Evolutionary conservation across 176 grass and related monocot genomes (phyloP), one percentile per base, ranked within the genome.

Genomic region (Cenchrus fungigraminus): DNA sequence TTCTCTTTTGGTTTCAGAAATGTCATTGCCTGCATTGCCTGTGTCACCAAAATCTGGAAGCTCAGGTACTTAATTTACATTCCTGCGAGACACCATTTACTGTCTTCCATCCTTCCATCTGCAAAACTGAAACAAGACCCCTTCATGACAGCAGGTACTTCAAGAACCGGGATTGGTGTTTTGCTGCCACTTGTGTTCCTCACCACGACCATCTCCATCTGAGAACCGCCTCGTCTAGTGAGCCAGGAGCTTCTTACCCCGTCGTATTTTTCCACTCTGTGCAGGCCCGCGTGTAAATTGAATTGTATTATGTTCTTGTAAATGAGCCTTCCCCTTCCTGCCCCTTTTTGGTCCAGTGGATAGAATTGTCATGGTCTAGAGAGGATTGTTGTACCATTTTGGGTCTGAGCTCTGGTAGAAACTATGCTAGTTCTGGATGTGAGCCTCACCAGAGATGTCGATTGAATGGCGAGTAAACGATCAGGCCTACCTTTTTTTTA

Each of bases 11-110:
- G 31, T 79, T 91, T 65, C 91, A 98, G 96, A 98, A 87, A 98
- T 98, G 96, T 95, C 96, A 14, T 94, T 98, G 86, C 96, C 96
- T 71, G 96, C 96, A 45, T 77, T 98, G 82, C 96, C 96, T 51
- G 88, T 95, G 70, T 68, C 80, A 0, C 87, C 89, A 12, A 86
- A 62, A 42, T 95, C 96, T 56, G 85, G 88, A 87, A 89, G 73
- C 83, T 88, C 81, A 84, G 96, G 96, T 98, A 91, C 25, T 61
- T 71, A 29, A 65, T 73, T 82, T 17, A 40, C 47, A 63, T 80
- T 42, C 22, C 20, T 31, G 53, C 76, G 62, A 58, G 58, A 68
- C 61, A 68, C 37, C 37, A 40, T 40, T 40, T 40, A 40, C 37
- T 19, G 12, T 83, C 55, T 71, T 63, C 46, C 34, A 19, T 51